Evolutionary conservation across 441 rosid genomes (phyloP).

Genomic region (Manihot esculenta): DNA sequence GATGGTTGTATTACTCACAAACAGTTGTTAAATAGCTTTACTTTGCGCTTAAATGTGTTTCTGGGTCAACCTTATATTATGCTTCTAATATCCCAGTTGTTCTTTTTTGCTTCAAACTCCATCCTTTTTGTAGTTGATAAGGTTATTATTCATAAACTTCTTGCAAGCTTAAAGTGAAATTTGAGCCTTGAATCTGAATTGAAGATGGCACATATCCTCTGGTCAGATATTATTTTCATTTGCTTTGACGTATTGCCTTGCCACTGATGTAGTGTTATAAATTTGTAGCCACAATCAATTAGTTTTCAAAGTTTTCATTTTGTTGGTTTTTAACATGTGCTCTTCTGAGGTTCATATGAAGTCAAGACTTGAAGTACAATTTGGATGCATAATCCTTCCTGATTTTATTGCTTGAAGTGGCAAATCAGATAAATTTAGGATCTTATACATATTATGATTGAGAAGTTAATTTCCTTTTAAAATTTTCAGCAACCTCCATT

Average conservation of each 20-base stretch:
- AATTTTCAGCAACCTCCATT: not conserved
- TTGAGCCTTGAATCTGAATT: not conserved
- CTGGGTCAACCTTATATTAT: not conserved
- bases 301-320: not conserved
- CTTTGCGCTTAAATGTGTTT: not conserved
- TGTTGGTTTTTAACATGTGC: not conserved
- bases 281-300: not conserved
- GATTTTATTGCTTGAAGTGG: conserved; percentile 4
- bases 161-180: not conserved
- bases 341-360: not conserved
- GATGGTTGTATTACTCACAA: not conserved
- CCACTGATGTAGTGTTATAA: not conserved
- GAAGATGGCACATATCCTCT: not conserved
- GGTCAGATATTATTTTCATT: not conserved
- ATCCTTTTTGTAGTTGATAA: not conserved
- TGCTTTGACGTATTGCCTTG: not conserved
- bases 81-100: not conserved
- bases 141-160: not conserved
- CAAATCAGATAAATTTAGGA: not conserved
- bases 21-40: not conserved
- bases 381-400: not conserved
- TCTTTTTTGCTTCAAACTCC: not conserved
- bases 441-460: not conserved
- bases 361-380: not conserved
- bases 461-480: not conserved